phyloP scores from a whole-genome alignment of 2,329 filamentous ascomycete species.

The Colletotrichum somersetense region DNA sequence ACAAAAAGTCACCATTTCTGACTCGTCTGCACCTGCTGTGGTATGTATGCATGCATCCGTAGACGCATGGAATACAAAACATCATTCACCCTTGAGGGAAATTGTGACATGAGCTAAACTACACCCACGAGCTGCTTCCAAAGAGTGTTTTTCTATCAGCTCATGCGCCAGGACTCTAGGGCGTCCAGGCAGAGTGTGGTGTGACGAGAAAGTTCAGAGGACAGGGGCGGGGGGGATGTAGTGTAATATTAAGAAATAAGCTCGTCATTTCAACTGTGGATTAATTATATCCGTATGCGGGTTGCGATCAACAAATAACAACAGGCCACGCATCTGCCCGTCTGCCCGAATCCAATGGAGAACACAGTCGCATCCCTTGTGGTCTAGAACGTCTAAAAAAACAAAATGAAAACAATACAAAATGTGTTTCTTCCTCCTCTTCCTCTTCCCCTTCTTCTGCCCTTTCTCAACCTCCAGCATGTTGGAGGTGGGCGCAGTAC shows the following conservation, averaged over 20 bases:
- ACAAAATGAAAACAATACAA: too few relatives aligned
- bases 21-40: not conserved
- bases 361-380: not conserved
- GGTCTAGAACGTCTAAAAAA: not conserved
- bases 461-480: too few relatives aligned
- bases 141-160: not conserved
- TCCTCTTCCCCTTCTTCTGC: too few relatives aligned
- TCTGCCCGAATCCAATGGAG: not conserved
- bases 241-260: slow-evolving; percentile 3
- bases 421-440: too few relatives aligned
- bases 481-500: too few relatives aligned
- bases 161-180: not conserved
- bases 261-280: slow-evolving; percentile 9
- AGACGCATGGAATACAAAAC: not conserved
- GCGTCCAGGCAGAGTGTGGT: not conserved
- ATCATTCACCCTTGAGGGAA: slow-evolving; percentile 20
- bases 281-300: not conserved
- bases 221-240: not conserved
- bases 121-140: not conserved
- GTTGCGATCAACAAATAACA: not conserved
- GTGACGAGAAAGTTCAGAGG: not conserved
- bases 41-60: not conserved
- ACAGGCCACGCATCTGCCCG: not conserved
- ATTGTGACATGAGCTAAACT: slow-evolving; percentile 7
- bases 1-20: not conserved